Percentiles rank a stretch among this genome's conserved stretches.
These are phyloP conservation scores for Oryza rufipogon DNA, from an alignment of 176 grass and related monocot genomes.

Conservation along the genomic window DNA sequence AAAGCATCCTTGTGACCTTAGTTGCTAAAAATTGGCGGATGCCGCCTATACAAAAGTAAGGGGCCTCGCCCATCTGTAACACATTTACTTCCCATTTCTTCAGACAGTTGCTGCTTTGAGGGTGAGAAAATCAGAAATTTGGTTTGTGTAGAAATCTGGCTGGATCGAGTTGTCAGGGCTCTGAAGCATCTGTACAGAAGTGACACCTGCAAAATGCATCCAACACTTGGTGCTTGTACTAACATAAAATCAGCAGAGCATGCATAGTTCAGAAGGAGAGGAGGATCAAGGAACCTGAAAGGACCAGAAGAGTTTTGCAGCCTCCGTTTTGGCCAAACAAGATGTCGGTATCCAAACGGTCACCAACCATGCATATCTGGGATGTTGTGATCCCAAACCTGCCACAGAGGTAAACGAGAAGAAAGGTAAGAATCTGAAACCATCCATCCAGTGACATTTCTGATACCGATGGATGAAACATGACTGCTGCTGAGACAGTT, in stretches of 20 bases:
- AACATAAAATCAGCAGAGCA: neutral
- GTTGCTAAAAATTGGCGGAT: constrained; percentile 31
- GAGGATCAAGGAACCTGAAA: constrained; percentile 73
- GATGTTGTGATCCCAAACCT: constrained; percentile 93
- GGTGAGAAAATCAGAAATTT: constrained; percentile 83
- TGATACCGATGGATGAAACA: constrained; percentile 8
- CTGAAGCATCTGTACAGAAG: constrained; percentile 80
- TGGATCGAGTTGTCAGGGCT: constrained; percentile 84
- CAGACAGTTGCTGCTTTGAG: constrained; percentile 84
- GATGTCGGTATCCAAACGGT: constrained; percentile 94
- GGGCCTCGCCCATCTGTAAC: constrained; percentile 28
- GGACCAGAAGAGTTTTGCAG: constrained; percentile 96
- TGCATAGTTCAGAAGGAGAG: constrained; percentile 23
- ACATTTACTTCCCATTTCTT: constrained; percentile 31
- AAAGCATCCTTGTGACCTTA: constrained; percentile 29
- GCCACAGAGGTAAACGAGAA: neutral
- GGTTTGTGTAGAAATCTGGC: constrained; percentile 92
- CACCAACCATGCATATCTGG: constrained; percentile 99
- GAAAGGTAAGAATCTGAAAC: constrained; percentile 31
- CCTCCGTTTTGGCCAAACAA: constrained; percentile 96
- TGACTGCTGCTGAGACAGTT: constrained; percentile 4
- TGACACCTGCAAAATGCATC: constrained; percentile 67
- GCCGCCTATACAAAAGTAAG: constrained; percentile 29
- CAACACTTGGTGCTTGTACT: constrained; percentile 22
- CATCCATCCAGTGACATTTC: constrained; percentile 12